phyloP scores from a whole-genome alignment of 225 moss, liverwort and hornwort species.

The Marchantia polymorpha region DNA sequence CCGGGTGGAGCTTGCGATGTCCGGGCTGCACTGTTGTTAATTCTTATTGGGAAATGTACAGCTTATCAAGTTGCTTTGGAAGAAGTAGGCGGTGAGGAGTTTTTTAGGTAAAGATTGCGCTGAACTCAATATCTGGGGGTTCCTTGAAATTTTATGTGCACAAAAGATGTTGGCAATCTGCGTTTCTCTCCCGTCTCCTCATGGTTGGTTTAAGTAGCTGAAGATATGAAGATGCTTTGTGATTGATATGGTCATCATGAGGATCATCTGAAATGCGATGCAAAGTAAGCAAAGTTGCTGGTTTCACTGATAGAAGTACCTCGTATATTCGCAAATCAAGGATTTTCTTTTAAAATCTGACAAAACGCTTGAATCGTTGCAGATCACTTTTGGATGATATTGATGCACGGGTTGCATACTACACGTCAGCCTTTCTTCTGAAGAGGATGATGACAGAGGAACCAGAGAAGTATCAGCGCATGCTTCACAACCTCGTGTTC shows the following conservation, averaged over 20 bases:
- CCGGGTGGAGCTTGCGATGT: constrained; percentile 94
- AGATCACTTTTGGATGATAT: constrained; percentile 92
- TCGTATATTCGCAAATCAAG: neutral
- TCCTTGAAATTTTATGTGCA: too few species aligned
- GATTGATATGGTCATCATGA: too few species aligned
- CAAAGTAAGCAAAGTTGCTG: neutral
- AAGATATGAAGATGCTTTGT: too few species aligned
- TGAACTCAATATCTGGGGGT: neutral
- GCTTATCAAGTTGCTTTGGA: constrained; percentile 89
- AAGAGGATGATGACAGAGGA: constrained; percentile 98
- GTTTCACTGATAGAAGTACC: neutral
- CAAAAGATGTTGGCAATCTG: too few species aligned
- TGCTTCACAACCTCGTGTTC: constrained; percentile 97
- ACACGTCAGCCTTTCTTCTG: constrained; percentile 83
- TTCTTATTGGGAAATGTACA: constrained; percentile 96
- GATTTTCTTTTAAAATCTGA: neutral
- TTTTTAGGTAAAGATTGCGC: constrained; percentile 71
- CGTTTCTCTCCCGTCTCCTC: too few species aligned
- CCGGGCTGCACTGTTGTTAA: constrained; percentile 78
- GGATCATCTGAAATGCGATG: too few species aligned
- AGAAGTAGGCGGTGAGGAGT: constrained; percentile 98
- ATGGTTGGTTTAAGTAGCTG: too few species aligned
- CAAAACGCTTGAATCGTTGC: constrained; percentile 16
- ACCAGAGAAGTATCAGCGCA: constrained; percentile 91
- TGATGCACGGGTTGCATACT: constrained; percentile 97